Conservation (phyloP, 2,329 filamentous ascomycete genomes). For the Alternaria alternata region DNA sequence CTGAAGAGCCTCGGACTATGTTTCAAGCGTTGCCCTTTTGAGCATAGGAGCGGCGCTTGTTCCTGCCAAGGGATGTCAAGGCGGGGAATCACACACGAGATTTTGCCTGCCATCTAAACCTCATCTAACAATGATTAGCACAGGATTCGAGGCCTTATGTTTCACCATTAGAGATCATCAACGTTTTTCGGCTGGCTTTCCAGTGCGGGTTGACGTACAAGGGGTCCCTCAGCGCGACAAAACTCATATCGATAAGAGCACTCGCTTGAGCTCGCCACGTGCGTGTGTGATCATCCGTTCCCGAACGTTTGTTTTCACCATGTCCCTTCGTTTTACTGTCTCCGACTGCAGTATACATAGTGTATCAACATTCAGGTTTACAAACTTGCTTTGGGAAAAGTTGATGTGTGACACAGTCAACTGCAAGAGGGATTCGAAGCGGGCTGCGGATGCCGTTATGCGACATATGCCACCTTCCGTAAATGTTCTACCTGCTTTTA, state of each 20-base stretch:
- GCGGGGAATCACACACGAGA: constrained; percentile 11
- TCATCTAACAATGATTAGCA: constrained; percentile 11
- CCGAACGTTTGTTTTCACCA: constrained; percentile 5
- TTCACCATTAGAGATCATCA: constrained; percentile 17
- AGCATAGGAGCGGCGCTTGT: constrained; percentile 33
- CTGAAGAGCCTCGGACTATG: constrained; percentile 20
- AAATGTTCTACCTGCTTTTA: constrained; percentile 5
- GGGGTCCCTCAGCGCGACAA: constrained; percentile 1
- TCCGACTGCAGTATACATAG: constrained; percentile 1
- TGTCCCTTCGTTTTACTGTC: constrained; percentile 3
- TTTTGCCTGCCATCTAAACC: constrained; percentile 6
- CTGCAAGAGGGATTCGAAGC: neutral
- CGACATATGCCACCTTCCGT: constrained; percentile 13
- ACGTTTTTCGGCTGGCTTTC: constrained; percentile 1
- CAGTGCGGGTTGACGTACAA: neutral
- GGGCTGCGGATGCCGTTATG: constrained; percentile 4
- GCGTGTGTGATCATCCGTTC: constrained; percentile 7
- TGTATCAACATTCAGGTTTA: neutral
- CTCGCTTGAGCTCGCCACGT: constrained; percentile 24
- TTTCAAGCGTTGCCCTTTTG: constrained; percentile 35
- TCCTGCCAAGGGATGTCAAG: constrained; percentile 17
- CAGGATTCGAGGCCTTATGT: constrained; percentile 14
- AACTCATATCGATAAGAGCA: constrained; percentile 22
- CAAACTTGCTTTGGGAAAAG: neutral
- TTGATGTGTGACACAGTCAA: neutral